These are phyloP conservation scores for Hypoxylon sp. DNA, from an alignment of 2,329 filamentous ascomycete species.

Conservation along the genomic window DNA sequence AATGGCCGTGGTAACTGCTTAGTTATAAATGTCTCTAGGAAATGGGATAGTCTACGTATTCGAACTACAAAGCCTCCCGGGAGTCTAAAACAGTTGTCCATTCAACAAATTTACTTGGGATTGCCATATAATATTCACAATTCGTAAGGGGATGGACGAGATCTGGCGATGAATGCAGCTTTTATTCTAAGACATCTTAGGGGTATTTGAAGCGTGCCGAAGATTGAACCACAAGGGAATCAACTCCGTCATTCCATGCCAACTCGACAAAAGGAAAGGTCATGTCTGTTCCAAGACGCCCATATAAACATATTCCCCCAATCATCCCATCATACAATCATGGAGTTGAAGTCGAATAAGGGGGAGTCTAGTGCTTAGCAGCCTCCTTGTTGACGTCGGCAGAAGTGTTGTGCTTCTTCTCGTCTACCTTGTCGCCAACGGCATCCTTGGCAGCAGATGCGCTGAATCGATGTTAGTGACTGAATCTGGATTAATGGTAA, in stretches of 20 bases:
- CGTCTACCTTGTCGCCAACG: conserved; percentile 62
- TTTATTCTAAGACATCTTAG: conserved; percentile 54
- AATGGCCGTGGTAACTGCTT: no score
- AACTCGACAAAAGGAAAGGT: conserved; percentile 43
- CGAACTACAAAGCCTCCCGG: no score
- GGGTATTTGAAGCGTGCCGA: conserved; percentile 51
- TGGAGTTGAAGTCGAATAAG: conserved; percentile 19
- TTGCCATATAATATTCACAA: no score
- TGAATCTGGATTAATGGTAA: neutral
- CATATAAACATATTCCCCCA: conserved; percentile 20
- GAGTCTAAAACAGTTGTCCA: no score
- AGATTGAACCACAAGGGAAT: conserved; percentile 30
- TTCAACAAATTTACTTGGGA: no score
- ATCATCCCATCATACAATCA: conserved; percentile 51
- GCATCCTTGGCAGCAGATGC: conserved; percentile 66
- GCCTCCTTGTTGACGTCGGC: conserved; percentile 57
- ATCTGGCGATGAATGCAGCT: conserved; percentile 42
- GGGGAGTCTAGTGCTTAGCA: conserved; percentile 54
- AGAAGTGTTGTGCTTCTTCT: conserved; percentile 57
- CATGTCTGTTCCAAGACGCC: conserved; percentile 42
- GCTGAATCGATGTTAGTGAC: conserved; percentile 55
- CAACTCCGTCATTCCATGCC: conserved; percentile 45
- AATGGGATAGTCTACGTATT: no score
- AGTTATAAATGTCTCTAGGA: no score
- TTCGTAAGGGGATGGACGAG: neutral